Evolutionary conservation across 371 early-diverging fungal species (phyloP).

Genomic region (Rhizomucor miehei): DNA sequence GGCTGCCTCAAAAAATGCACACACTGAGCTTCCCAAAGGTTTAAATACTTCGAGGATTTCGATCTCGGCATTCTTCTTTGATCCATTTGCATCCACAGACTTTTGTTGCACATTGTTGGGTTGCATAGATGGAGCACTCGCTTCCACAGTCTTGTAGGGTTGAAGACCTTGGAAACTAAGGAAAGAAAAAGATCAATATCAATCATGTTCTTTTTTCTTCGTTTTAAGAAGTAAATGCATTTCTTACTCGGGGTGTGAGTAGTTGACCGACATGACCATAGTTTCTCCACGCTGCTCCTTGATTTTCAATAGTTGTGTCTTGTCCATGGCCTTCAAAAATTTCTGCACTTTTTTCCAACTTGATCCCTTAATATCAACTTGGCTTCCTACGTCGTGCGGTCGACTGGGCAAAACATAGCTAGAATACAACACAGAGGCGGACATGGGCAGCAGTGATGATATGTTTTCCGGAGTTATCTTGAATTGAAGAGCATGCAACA

Average conservation of each 20-base stretch:
- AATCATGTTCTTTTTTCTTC: too few relatives aligned
- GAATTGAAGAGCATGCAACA: conserved; percentile 61
- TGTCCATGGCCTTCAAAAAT: conserved; percentile 70
- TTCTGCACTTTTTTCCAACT: conserved; percentile 74
- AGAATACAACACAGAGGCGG: conserved; percentile 63
- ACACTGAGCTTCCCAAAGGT: conserved; percentile 41
- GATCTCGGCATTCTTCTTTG: conserved; percentile 1
- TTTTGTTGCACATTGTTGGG: neutral
- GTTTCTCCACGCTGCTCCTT: conserved; percentile 70
- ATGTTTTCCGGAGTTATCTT: conserved; percentile 54
- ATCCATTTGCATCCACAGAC: neutral
- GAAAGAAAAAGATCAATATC: too few relatives aligned
- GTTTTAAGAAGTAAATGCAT: too few relatives aligned
- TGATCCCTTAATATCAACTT: conserved; percentile 71
- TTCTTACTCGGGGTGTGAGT: conserved; percentile 43
- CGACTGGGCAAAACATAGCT: conserved; percentile 62
- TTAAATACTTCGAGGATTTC: conserved; percentile 53
- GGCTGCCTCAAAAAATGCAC: conserved; percentile 51
- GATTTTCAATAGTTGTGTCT: conserved; percentile 59
- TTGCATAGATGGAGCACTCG: neutral
- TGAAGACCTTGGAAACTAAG: conserved; percentile 24
- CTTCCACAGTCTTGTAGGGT: conserved; percentile 35
- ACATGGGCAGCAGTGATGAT: conserved; percentile 53
- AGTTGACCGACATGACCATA: conserved; percentile 55
- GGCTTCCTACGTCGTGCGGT: conserved; percentile 46